A percentile compares a stretch with the other conserved stretches of the same genome.
phyloP scores from a whole-genome alignment of 352 stramenopile genomes.

The Phytophthora citricola region DNA sequence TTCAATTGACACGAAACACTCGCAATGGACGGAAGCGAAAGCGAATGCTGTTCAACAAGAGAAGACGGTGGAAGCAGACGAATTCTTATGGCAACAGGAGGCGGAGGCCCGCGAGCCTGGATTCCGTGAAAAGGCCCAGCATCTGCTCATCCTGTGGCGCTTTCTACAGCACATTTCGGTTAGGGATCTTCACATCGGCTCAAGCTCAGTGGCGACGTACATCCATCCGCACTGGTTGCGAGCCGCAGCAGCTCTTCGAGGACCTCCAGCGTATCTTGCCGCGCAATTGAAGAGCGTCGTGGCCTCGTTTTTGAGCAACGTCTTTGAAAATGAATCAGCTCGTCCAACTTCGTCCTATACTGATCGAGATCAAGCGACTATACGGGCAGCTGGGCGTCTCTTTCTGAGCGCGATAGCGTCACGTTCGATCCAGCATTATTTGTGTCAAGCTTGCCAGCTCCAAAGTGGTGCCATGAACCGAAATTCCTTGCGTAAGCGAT shows the following conservation, averaged over 20 bases:
- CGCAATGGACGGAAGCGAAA: background rate
- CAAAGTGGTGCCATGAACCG: background rate
- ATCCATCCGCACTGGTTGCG: constrained; percentile 12
- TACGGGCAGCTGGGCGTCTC: constrained; percentile 12
- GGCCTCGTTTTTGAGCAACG: background rate
- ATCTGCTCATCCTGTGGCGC: constrained; percentile 22
- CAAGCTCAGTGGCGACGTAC: background rate
- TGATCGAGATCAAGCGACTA: background rate
- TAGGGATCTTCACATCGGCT: constrained; percentile 2
- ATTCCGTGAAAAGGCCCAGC: constrained; percentile 18
- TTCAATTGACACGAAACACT: background rate
- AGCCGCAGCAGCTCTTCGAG: constrained; percentile 2
- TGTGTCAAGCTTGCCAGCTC: constrained; percentile 6
- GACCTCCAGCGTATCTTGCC: background rate
- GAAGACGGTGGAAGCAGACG: background rate
- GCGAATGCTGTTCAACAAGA: too few relatives aligned
- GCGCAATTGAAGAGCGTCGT: constrained; percentile 1
- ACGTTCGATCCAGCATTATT: constrained; percentile 6
- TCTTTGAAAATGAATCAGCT: constrained; percentile 1
- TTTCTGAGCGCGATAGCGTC: constrained; percentile 25
- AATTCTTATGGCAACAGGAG: constrained; percentile 15
- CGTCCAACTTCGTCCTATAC: background rate
- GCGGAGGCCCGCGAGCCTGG: background rate
- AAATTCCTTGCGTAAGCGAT: constrained; percentile 12
- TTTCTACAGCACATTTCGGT: constrained; percentile 13